These are phyloP conservation scores for Paragyromitra xinjiangensis DNA, from an alignment of 495 filamentous ascomycete species.

Conservation along the genomic window DNA sequence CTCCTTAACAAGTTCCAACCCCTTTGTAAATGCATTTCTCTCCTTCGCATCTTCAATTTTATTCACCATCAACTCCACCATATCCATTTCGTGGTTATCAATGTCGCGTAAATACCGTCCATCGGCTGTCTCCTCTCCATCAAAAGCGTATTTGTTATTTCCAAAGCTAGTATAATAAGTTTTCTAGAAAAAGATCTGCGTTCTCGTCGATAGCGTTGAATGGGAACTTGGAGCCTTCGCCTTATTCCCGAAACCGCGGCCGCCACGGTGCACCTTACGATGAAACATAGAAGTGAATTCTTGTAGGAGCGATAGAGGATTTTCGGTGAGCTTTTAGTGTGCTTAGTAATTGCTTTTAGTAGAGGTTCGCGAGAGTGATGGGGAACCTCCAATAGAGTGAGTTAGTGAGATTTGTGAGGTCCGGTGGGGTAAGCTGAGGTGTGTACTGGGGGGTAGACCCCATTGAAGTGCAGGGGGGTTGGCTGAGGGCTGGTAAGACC, in stretches of 20 bases:
- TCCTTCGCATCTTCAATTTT: background rate
- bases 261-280: no score
- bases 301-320: no score
- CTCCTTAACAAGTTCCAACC: background rate
- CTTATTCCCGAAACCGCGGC: background rate
- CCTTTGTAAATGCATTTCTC: background rate
- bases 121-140: background rate
- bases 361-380: no score
- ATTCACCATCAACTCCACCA: background rate
- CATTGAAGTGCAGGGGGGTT: no score
- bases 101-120: background rate
- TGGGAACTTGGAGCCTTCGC: background rate
- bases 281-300: no score
- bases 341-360: no score
- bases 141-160: background rate
- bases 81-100: background rate
- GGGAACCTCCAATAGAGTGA: no score
- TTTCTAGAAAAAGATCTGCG: background rate
- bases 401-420: no score
- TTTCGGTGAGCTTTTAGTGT: background rate
- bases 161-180: background rate
- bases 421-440: no score
- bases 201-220: background rate
- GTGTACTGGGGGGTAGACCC: no score
- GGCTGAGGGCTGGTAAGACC: no score